A percentile compares a stretch with the other conserved stretches of the same genome.
Conservation (phyloP, 179 eudicot genomes). For the Beta macrorhiza region DNA sequence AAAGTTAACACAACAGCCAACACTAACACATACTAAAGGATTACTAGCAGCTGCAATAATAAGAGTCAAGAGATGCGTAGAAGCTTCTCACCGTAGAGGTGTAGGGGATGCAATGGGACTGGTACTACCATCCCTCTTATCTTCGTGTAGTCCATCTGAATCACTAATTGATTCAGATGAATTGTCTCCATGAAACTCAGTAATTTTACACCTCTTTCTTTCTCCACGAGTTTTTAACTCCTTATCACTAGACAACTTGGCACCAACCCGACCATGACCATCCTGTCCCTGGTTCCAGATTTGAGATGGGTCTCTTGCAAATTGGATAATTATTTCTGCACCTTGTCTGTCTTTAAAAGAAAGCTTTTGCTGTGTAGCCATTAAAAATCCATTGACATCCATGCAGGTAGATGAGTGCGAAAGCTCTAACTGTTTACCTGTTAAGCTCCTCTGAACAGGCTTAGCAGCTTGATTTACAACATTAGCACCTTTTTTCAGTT, state of each 20-base stretch:
- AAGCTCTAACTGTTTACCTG: neutral
- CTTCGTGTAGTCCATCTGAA: conserved; percentile 34
- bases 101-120: conserved; percentile 24
- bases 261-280: conserved; percentile 16
- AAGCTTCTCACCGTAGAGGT: conserved; percentile 29
- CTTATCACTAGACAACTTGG: conserved; percentile 19
- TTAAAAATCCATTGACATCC: conserved; percentile 14
- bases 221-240: conserved; percentile 22
- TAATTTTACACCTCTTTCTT: conserved; percentile 10
- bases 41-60: conserved; percentile 13
- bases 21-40: conserved; percentile 2
- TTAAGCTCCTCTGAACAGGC: conserved; percentile 12
- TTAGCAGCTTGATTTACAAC: conserved; percentile 18
- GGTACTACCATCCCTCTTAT: conserved; percentile 20
- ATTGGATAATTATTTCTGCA: conserved; percentile 20
- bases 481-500: conserved; percentile 7
- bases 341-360: conserved; percentile 19
- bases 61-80: conserved; percentile 27
- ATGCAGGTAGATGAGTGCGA: neutral
- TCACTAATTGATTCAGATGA: conserved; percentile 24
- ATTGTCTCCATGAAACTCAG: conserved; percentile 22
- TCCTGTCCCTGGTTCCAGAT: conserved; percentile 21
- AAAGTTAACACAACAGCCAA: neutral
- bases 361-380: conserved; percentile 1
- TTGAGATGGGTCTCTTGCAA: conserved; percentile 17